Evolutionary conservation across 139 green algal species (phyloP).

Genomic region (Tetradesmus lagerheimii): DNA sequence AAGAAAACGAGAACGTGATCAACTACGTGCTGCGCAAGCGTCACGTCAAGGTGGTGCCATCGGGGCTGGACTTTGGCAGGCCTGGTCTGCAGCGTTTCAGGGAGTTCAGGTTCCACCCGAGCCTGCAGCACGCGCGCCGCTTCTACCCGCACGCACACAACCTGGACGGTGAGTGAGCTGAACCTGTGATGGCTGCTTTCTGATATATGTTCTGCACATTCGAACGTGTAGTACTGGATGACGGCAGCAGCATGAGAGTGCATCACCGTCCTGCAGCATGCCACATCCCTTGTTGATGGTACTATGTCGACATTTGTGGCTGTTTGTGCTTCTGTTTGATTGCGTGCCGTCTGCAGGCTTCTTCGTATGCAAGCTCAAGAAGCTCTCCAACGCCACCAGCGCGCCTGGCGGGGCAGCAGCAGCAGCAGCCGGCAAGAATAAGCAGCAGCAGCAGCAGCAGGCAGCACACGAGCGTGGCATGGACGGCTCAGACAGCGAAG

Average conservation of each 20-base stretch:
- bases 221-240: background rate
- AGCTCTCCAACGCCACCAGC: conserved; percentile 82
- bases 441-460: conserved; percentile 45
- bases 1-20: conserved; percentile 98
- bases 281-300: too few species aligned
- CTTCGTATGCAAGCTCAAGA: conserved; percentile 99
- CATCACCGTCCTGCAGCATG: background rate
- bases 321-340: background rate
- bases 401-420: conserved; percentile 22
- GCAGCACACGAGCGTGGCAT: background rate
- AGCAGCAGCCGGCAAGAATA: conserved; percentile 10
- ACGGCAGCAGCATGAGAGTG: background rate
- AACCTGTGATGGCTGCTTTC: background rate
- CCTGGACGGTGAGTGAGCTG: conserved; percentile 86
- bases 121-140: conserved; percentile 81
- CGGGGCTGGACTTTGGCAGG: conserved; percentile 95
- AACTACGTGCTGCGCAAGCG: conserved; percentile 98
- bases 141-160: conserved; percentile 99
- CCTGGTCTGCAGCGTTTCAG: conserved; percentile 88
- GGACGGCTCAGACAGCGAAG: conserved; percentile 30
- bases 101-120: conserved; percentile 97
- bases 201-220: background rate
- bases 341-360: conserved; percentile 79
- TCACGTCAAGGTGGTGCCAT: conserved; percentile 95
- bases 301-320: too few species aligned